A percentile compares a stretch with the other conserved stretches of the same genome.
phyloP scores from a whole-genome alignment of 1,284 basidiomycete genomes.

The Cystobasidium pallidum region DNA sequence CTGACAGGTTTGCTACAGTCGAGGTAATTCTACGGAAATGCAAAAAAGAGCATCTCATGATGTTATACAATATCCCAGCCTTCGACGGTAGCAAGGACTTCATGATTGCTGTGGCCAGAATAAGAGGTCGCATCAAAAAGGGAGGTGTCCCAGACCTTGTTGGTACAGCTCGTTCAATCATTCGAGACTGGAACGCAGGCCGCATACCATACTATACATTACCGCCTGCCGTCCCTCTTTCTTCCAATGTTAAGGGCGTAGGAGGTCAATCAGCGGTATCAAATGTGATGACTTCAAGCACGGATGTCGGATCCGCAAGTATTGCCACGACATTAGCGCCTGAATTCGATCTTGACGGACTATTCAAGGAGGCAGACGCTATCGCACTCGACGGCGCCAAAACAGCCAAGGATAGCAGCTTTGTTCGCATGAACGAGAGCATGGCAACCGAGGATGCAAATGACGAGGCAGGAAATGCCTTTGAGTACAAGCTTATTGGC shows the following conservation, averaged over 20 bases:
- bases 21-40: slow-evolving; percentile 81
- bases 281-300: slow-evolving; percentile 60
- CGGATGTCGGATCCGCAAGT: slow-evolving; percentile 73
- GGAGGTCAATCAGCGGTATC: slow-evolving; percentile 50
- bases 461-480: slow-evolving; percentile 28
- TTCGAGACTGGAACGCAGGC: slow-evolving; percentile 95
- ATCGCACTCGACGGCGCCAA: slow-evolving; percentile 72
- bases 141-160: slow-evolving; percentile 90
- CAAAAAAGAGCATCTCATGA: slow-evolving; percentile 68
- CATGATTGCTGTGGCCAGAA: slow-evolving; percentile 85
- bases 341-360: slow-evolving; percentile 72
- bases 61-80: slow-evolving; percentile 81
- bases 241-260: slow-evolving; percentile 65
- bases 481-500: slow-evolving; percentile 44
- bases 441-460: slow-evolving; percentile 47
- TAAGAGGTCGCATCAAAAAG: slow-evolving; percentile 80
- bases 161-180: slow-evolving; percentile 77
- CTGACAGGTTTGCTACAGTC: slow-evolving; percentile 61
- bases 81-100: slow-evolving; percentile 78
- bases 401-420: slow-evolving; percentile 54
- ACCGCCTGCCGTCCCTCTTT: slow-evolving; percentile 77
- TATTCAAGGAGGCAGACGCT: slow-evolving; percentile 74
- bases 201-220: slow-evolving; percentile 86
- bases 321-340: slow-evolving; percentile 69
- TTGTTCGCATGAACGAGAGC: slow-evolving; percentile 45